Evolutionary conservation across 306 rosid genomes (phyloP).

Genomic region (Medicago ruthenica): DNA sequence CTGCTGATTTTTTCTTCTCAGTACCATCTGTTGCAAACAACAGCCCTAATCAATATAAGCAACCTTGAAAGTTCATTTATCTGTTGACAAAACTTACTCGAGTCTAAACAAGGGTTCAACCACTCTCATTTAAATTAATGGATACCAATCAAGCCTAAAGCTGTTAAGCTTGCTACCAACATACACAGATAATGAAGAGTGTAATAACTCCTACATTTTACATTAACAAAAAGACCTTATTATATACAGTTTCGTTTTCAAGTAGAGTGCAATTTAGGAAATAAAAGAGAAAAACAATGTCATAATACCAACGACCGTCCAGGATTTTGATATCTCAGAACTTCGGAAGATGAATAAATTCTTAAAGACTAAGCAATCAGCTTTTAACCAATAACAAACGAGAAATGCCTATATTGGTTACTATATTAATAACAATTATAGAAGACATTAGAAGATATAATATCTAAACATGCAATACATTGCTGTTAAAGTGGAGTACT

Average conservation of each 20-base stretch:
- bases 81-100: background rate
- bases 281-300: slow-evolving; percentile 16
- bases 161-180: slow-evolving; percentile 6
- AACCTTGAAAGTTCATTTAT: slow-evolving; percentile 26
- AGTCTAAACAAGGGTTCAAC: slow-evolving; percentile 4
- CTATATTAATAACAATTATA: background rate
- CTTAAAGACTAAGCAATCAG: background rate
- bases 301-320: background rate
- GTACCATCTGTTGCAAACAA: slow-evolving; percentile 57
- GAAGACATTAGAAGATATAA: background rate
- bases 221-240: slow-evolving; percentile 2
- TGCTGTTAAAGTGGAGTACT: slow-evolving; percentile 14
- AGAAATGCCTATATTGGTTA: background rate
- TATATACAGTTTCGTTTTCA: background rate
- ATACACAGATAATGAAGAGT: background rate
- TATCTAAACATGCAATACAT: slow-evolving; percentile 9
- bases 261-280: background rate
- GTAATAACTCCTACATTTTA: background rate
- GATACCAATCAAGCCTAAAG: slow-evolving; percentile 1
- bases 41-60: slow-evolving; percentile 21
- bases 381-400: background rate
- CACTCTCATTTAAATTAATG: background rate
- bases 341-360: background rate
- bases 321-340: background rate
- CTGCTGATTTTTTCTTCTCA: slow-evolving; percentile 66